A percentile compares a stretch with the other conserved stretches of the same genome.
phyloP scores from a whole-genome alignment of 1,284 basidiomycete species.

The Sanghuangporus weigelae region DNA sequence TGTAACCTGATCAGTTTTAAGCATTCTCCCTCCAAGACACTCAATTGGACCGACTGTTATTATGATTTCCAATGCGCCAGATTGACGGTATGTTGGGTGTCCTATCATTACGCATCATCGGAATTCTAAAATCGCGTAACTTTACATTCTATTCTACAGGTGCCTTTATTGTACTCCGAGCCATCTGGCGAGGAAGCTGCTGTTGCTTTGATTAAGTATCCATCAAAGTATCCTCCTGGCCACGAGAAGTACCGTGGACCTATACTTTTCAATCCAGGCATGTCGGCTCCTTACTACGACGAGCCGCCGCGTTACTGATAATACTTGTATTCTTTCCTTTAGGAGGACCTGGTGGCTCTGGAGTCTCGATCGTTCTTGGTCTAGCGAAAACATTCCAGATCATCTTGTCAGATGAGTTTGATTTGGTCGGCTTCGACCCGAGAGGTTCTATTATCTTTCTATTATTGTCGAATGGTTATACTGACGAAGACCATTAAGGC shows the following conservation, averaged over 20 bases:
- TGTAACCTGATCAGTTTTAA: background rate
- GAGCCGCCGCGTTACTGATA: background rate
- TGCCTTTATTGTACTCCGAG: slow-evolving; percentile 29
- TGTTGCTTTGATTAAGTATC: slow-evolving; percentile 27
- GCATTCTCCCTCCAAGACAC: slow-evolving; percentile 2
- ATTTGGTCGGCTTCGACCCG: slow-evolving; percentile 32
- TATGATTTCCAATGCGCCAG: slow-evolving; percentile 11
- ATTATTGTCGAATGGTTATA: background rate
- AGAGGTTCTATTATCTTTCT: slow-evolving; percentile 20
- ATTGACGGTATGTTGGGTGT: background rate
- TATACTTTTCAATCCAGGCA: slow-evolving; percentile 31
- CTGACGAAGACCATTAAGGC: slow-evolving; percentile 1
- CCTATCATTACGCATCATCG: background rate
- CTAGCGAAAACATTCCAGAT: slow-evolving; percentile 9
- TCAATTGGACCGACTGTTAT: slow-evolving; percentile 9
- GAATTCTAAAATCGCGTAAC: background rate
- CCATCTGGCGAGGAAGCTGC: slow-evolving; percentile 24
- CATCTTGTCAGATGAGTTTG: slow-evolving; percentile 27
- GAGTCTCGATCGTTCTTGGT: slow-evolving; percentile 20
- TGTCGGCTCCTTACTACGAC: background rate
- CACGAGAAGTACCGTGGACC: slow-evolving; percentile 27
- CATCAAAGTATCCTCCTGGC: slow-evolving; percentile 21
- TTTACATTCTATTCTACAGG: slow-evolving; percentile 17
- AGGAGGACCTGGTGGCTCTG: slow-evolving; percentile 30
- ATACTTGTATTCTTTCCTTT: background rate